Conservation (phyloP, 306 rosid species). For the Inga oerstediana region DNA sequence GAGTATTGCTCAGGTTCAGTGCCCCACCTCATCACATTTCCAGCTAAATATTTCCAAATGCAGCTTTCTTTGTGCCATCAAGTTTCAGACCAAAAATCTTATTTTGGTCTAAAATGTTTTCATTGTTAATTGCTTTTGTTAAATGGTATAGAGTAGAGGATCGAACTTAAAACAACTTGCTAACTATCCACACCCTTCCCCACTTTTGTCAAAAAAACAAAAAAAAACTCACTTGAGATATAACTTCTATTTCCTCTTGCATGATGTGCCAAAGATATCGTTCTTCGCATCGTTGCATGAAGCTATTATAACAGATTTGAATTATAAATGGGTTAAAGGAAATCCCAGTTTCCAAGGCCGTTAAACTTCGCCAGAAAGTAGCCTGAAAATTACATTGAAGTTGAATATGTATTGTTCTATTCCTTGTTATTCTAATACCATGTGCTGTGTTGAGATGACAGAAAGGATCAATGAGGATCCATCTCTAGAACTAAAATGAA, state of each 20-base stretch:
- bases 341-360: background rate
- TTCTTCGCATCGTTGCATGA: background rate
- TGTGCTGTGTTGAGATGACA: background rate
- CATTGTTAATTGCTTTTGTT: background rate
- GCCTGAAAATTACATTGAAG: background rate
- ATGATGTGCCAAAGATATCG: background rate
- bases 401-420: background rate
- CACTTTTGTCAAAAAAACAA: background rate
- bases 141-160: background rate
- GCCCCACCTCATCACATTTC: background rate
- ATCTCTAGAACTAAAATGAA: background rate
- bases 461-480: background rate
- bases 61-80: background rate
- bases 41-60: background rate
- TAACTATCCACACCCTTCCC: background rate
- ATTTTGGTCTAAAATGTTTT: background rate
- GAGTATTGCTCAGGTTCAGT: constrained; percentile 39
- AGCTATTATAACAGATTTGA: background rate
- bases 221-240: background rate
- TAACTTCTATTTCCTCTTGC: background rate
- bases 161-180: background rate
- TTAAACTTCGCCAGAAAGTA: background rate
- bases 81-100: background rate
- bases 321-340: background rate
- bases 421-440: background rate